Percentiles rank a stretch among this genome's conserved stretches.
Conservation (phyloP, 2,329 filamentous ascomycete species). For the Eutypa lata region DNA sequence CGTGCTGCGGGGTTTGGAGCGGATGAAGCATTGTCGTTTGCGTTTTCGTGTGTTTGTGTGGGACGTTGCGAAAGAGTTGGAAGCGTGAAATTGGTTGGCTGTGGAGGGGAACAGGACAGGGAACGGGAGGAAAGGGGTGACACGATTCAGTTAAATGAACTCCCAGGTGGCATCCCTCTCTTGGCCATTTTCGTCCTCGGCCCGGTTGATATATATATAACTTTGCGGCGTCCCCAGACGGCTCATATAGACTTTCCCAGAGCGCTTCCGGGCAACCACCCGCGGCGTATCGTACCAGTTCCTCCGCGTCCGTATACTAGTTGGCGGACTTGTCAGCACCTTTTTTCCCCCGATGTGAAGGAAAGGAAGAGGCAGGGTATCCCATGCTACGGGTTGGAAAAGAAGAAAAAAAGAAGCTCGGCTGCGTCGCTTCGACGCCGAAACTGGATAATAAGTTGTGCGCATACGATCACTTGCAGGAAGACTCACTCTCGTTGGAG, state of each 20-base stretch:
- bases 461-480: background rate
- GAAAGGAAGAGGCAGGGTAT: no score
- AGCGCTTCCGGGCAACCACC: slow-evolving; percentile 24
- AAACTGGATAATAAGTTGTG: no score
- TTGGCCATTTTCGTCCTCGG: background rate
- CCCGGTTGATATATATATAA: slow-evolving; percentile 3
- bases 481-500: slow-evolving; percentile 44
- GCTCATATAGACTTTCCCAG: slow-evolving; percentile 23
- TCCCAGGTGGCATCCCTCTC: background rate
- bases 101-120: no score
- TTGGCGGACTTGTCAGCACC: background rate
- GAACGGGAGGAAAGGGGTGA: background rate
- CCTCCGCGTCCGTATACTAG: slow-evolving; percentile 24
- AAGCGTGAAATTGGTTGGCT: no score
- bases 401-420: background rate
- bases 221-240: slow-evolving; percentile 18
- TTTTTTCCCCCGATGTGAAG: no score
- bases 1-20: no score
- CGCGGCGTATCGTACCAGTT: slow-evolving; percentile 25
- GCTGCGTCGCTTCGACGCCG: no score
- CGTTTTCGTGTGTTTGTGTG: no score
- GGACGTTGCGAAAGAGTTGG: no score
- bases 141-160: background rate
- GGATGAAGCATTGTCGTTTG: no score
- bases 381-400: no score